Evolutionary conservation across 108 stramenopile genomes (phyloP).

Genomic region (Craspedostauros australis): DNA sequence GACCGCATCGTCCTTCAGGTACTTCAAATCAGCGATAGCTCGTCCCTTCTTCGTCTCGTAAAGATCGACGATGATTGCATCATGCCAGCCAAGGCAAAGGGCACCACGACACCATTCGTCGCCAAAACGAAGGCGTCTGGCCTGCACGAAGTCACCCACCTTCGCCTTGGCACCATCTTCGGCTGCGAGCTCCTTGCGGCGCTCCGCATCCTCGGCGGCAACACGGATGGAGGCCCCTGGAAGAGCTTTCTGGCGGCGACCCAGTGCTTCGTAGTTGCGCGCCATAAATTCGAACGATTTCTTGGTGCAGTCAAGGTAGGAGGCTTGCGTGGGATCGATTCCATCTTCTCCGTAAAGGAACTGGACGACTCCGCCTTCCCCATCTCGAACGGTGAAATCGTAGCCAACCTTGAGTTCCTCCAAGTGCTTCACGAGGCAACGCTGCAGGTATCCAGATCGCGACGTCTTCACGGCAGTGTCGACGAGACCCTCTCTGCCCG

Average conservation of each 20-base stretch:
- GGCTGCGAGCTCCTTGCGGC: constrained; percentile 25
- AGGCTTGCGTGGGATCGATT: constrained; percentile 87
- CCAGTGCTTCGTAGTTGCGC: constrained; percentile 76
- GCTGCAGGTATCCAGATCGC: constrained; percentile 97
- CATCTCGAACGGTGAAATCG: constrained; percentile 97
- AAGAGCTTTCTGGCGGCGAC: constrained; percentile 43
- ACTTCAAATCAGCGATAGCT: constrained; percentile 53
- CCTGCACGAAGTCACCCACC: constrained; percentile 57
- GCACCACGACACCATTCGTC: constrained; percentile 64
- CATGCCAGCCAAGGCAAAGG: constrained; percentile 80
- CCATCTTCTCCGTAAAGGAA: constrained; percentile 99
- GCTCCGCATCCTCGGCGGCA: constrained; percentile 47
- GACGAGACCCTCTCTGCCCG: constrained; percentile 95
- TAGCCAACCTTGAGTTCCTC: constrained; percentile 94
- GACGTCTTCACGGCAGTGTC: constrained; percentile 99
- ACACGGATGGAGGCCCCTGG: constrained; percentile 51
- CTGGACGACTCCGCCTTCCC: constrained; percentile 95
- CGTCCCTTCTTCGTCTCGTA: constrained; percentile 31
- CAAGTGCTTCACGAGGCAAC: constrained; percentile 98
- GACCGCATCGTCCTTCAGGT: constrained; percentile 46
- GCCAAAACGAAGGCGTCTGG: constrained; percentile 59
- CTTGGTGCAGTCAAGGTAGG: constrained; percentile 79
- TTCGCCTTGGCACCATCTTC: constrained; percentile 3
- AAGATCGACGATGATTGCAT: constrained; percentile 54
- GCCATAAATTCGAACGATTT: constrained; percentile 84